Evolutionary conservation across 2,329 filamentous ascomycete species (phyloP), one percentile per base, ranked within the genome.

Genomic region (Cladosporium sp.): DNA sequence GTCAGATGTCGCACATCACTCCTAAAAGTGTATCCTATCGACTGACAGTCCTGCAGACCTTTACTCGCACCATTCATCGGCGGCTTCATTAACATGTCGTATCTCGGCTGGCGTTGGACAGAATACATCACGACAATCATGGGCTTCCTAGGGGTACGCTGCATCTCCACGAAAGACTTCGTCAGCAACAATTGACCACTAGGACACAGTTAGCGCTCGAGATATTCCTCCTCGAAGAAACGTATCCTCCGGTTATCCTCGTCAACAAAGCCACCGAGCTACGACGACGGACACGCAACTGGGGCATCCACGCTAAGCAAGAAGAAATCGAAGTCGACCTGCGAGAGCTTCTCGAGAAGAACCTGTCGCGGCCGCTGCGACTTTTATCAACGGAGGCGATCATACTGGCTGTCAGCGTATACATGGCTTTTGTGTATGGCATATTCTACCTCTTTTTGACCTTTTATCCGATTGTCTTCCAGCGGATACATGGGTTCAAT

Each of bases 311-410:
- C 62, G 73, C 64, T 66, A 68, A 70, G 68, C 61, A 74, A 28
- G 63, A 65, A 57, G 72, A 78, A n/a, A 68, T 78, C 57, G 78
- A 79, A 61, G 68, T 81, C n/a, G 76, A 78, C 65, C 33, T 77
- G 18, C 73, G 76, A 18, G 76, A 73, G n/a, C 70, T 79, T 60
- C 68, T 79, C 10, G 78, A 77, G 28, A 80, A 80, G 67, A 78
- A 81, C 60, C 68, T 82, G 18, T 72, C 72, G 14, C 75, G 80
- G 0, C 79, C 80, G 0, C 66, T 80, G 18, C 71, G 71, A 53
- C 82, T 84, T 78, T 74, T 84, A 0, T 69, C 78, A 40, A 80
- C 78, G 1, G 80, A 83, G 67, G 80, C 81, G 0, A 83, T 83
- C 65, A 76, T 83, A 10, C 74, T 79, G 0, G 75, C 75, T 33